Percentiles rank a stretch among this genome's conserved stretches.
Evolutionary conservation across 306 rosid species (phyloP).

Genomic region (Sphenostylis stenocarpa): DNA sequence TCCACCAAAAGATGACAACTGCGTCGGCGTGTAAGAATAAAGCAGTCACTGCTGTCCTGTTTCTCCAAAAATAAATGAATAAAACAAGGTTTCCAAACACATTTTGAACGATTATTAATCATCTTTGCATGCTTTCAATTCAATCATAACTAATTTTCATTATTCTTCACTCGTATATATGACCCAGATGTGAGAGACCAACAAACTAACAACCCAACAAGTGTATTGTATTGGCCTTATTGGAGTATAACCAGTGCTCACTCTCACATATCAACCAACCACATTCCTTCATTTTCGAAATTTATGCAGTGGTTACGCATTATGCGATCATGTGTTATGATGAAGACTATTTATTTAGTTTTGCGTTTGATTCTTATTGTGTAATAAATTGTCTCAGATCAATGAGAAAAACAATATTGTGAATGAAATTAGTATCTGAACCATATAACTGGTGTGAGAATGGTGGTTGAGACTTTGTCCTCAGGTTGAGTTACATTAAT

Average conservation of each 20-base stretch:
- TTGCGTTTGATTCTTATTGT: no score
- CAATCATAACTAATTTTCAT: neutral
- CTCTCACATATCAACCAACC: neutral
- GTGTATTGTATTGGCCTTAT: neutral
- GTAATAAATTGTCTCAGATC: no score
- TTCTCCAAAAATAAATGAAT: neutral
- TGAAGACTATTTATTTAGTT: no score
- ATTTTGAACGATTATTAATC: neutral
- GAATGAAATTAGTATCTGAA: no score
- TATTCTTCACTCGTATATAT: neutral
- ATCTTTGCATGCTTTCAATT: neutral
- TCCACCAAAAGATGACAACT: neutral
- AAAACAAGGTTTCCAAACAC: neutral
- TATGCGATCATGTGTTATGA: no score
- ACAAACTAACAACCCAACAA: neutral
- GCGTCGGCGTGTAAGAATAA: neutral
- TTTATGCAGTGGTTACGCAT: no score
- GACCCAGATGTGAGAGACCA: neutral
- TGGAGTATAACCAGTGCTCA: neutral
- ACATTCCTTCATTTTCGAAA: no score
- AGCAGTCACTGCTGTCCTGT: neutral
- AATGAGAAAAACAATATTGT: no score
- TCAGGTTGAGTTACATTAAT: constrained; percentile 40
- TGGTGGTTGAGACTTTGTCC: constrained; percentile 34
- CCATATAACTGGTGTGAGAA: no score